These are phyloP conservation scores for Russula olivacea DNA, from an alignment of 768 basidiomycete genomes.

Conservation along the genomic window DNA sequence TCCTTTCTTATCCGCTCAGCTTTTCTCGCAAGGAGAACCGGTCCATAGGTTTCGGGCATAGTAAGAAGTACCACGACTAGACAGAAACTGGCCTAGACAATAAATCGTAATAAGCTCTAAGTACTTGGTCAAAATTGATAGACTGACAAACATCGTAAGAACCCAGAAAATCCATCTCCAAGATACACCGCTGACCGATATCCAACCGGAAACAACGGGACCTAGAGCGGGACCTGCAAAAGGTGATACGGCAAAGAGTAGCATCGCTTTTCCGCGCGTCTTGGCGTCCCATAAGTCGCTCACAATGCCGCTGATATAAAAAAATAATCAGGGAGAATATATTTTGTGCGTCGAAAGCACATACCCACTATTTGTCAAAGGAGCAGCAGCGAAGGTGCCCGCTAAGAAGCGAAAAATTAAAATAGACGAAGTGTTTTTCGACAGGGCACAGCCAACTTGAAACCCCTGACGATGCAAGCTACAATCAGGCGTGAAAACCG, in stretches of 20 bases:
- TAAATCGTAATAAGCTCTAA: neutral
- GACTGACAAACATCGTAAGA: constrained; percentile 49
- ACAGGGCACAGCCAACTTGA: constrained; percentile 57
- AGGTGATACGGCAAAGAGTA: constrained; percentile 57
- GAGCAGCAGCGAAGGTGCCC: constrained; percentile 63
- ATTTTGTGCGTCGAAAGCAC: constrained; percentile 12
- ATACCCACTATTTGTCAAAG: constrained; percentile 63
- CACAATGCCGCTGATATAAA: constrained; percentile 39
- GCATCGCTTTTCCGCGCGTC: constrained; percentile 57
- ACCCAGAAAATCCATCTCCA: constrained; percentile 73
- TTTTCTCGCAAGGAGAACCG: constrained; percentile 46
- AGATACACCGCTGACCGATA: constrained; percentile 31
- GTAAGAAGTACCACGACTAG: constrained; percentile 46
- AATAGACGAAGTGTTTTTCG: constrained; percentile 56
- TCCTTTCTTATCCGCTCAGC: constrained; percentile 44
- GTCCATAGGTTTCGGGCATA: constrained; percentile 64
- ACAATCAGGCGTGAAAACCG: neutral
- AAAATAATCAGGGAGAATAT: constrained; percentile 7
- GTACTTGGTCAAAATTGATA: neutral
- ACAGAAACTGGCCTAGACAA: constrained; percentile 43
- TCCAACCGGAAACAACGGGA: constrained; percentile 35
- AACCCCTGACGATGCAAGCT: constrained; percentile 38
- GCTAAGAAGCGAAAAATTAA: constrained; percentile 66
- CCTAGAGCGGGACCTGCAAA: constrained; percentile 57
- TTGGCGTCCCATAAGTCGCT: constrained; percentile 59